Evolutionary conservation across 805 yeast species (phyloP).

Genomic region (Ogataea sp.): DNA sequence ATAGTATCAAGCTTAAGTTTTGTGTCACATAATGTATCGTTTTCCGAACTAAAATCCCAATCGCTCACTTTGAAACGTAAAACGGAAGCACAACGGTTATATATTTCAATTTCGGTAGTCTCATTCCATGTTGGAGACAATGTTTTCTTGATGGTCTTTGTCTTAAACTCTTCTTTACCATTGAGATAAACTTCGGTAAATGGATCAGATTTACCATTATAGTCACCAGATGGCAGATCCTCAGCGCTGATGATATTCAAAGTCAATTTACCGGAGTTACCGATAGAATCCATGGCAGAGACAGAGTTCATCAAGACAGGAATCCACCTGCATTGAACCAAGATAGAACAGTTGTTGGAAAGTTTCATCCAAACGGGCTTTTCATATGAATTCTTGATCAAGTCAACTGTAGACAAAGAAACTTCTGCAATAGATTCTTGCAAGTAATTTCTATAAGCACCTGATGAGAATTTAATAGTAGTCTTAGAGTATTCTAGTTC

Average conservation of each 20-base stretch:
- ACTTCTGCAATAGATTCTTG: slow-evolving; percentile 55
- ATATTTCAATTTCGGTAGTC: slow-evolving; percentile 42
- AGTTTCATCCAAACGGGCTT: slow-evolving; percentile 51
- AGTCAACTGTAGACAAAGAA: slow-evolving; percentile 55
- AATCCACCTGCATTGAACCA: slow-evolving; percentile 64
- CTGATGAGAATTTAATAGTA: slow-evolving; percentile 52
- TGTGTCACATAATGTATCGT: slow-evolving; percentile 73
- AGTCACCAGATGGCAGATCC: slow-evolving; percentile 75
- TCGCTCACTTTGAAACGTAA: slow-evolving; percentile 59
- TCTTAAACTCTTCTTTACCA: slow-evolving; percentile 56
- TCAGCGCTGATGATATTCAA: slow-evolving; percentile 58
- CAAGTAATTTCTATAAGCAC: slow-evolving; percentile 43
- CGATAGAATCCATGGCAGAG: slow-evolving; percentile 67
- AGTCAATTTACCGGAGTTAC: slow-evolving; percentile 64
- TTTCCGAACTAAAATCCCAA: slow-evolving; percentile 92
- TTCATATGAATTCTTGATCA: slow-evolving; percentile 58
- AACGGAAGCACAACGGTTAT: slow-evolving; percentile 53
- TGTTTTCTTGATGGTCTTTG: slow-evolving; percentile 79
- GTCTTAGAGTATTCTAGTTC: slow-evolving; percentile 71
- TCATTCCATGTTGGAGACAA: slow-evolving; percentile 90
- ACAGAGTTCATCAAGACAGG: slow-evolving; percentile 57
- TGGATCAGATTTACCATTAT: slow-evolving; percentile 92
- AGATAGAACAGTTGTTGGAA: slow-evolving; percentile 42
- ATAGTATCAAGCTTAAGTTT: slow-evolving; percentile 48
- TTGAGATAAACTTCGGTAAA: slow-evolving; percentile 64